A percentile compares a stretch with the other conserved stretches of the same genome.
phyloP scores from a whole-genome alignment of 192 early-diverging fungal genomes.

The Spizellomyces punctatus region DNA sequence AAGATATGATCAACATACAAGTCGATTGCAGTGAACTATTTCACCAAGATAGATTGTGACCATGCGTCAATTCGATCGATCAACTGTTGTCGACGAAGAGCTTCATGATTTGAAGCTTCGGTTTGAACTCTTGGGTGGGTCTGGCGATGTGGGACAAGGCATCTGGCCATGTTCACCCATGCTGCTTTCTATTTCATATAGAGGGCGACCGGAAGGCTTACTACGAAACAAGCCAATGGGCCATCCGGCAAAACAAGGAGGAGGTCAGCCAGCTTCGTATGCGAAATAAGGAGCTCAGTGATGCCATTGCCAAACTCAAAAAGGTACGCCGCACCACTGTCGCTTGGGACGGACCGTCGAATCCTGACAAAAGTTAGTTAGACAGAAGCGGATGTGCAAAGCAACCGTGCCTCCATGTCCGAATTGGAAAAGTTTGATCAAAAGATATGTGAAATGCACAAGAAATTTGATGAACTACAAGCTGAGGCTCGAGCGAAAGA shows the following conservation, averaged over 20 bases:
- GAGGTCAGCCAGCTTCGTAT: constrained; percentile 52
- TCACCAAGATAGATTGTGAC: not conserved
- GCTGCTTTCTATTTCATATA: constrained; percentile 31
- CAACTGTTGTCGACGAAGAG: constrained; percentile 55
- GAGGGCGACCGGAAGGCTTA: constrained; percentile 69
- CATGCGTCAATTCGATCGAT: constrained; percentile 44
- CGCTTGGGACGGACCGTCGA: not conserved
- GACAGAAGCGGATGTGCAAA: constrained; percentile 37
- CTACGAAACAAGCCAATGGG: constrained; percentile 66
- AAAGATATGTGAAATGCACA: constrained; percentile 59
- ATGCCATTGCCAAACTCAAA: constrained; percentile 58
- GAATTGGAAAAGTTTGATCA: constrained; percentile 65
- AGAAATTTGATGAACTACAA: constrained; percentile 60
- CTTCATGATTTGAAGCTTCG: constrained; percentile 65
- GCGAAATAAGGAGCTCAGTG: constrained; percentile 60
- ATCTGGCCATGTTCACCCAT: not conserved
- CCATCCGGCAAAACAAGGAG: constrained; percentile 65
- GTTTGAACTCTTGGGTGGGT: constrained; percentile 61
- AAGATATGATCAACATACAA: not conserved
- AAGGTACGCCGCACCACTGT: constrained; percentile 41
- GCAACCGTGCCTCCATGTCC: constrained; percentile 47
- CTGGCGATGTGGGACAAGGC: not conserved
- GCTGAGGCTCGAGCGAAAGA: constrained; percentile 57
- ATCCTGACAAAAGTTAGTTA: not conserved
- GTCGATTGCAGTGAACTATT: too few relatives aligned